Conservation (phyloP, 352 stramenopile species). For the Phytophthora nicotianae region DNA sequence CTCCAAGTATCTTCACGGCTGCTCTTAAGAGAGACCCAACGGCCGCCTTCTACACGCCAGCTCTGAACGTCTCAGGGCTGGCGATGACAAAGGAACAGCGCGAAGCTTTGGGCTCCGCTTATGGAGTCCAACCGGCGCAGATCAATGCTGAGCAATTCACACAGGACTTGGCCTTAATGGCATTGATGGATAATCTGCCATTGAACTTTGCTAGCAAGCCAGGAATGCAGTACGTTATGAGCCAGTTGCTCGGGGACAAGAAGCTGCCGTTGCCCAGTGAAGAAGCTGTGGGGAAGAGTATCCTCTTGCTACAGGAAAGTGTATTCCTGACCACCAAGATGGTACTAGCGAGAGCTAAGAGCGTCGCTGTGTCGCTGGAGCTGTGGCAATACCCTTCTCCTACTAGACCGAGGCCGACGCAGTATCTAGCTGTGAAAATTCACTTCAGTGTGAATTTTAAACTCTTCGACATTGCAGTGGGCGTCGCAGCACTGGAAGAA, state of each 20-base stretch:
- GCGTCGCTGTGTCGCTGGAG: constrained; percentile 72
- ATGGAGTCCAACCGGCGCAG: constrained; percentile 29
- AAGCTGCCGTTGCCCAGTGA: constrained; percentile 60
- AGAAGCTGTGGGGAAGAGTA: constrained; percentile 63
- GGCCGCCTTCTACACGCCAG: constrained; percentile 20
- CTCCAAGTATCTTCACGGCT: constrained; percentile 28
- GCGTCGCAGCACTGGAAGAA: constrained; percentile 53
- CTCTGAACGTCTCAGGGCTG: constrained; percentile 5
- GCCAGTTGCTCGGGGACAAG: constrained; percentile 74
- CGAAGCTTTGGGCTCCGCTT: constrained; percentile 26
- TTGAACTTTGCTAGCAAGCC: constrained; percentile 61
- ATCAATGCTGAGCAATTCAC: constrained; percentile 68
- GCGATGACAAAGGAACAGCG: constrained; percentile 55
- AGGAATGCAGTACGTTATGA: constrained; percentile 74
- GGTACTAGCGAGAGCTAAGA: constrained; percentile 57
- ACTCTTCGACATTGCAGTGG: constrained; percentile 64
- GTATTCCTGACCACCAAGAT: constrained; percentile 76
- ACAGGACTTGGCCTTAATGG: constrained; percentile 77
- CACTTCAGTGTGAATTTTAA: constrained; percentile 85
- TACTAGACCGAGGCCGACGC: constrained; percentile 36
- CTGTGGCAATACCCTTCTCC: constrained; percentile 56
- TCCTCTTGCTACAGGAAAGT: constrained; percentile 74
- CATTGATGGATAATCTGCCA: constrained; percentile 75
- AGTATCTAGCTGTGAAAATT: constrained; percentile 72
- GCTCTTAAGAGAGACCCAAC: constrained; percentile 36